phyloP scores from a whole-genome alignment of 169 alveolate species.

The Eimeria necatrix region DNA sequence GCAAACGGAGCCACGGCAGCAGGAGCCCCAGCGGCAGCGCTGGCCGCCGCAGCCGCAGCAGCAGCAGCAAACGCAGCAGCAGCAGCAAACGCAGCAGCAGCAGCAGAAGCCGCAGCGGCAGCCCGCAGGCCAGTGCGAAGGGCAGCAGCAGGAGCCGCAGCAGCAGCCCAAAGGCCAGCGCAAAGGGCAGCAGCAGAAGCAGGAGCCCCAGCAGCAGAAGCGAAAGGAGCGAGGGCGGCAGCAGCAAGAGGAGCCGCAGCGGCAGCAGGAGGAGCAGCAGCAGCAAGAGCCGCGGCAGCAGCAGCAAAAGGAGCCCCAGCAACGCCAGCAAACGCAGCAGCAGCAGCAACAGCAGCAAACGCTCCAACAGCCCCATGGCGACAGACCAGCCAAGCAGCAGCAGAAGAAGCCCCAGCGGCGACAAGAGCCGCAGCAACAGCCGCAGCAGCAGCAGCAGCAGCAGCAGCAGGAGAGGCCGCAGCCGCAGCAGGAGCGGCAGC shows the following conservation, averaged over 20 bases:
- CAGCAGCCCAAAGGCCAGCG: neutral
- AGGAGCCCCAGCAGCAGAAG: neutral
- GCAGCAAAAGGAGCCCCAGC: no score
- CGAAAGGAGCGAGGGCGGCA: neutral
- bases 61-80: neutral
- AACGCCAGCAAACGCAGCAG: no score
- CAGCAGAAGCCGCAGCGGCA: neutral
- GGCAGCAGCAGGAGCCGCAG: neutral
- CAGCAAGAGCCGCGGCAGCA: no score
- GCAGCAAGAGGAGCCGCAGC: no score
- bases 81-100: slow-evolving; percentile 26
- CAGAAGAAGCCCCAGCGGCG: neutral
- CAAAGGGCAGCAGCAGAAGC: slow-evolving; percentile 10
- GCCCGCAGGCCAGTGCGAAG: neutral
- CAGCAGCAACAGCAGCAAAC: no score
- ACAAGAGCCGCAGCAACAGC: neutral
- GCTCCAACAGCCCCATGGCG: no score
- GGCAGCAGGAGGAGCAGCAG: no score
- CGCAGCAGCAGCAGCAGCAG: no score
- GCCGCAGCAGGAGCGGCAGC: neutral
- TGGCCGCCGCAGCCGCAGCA: neutral
- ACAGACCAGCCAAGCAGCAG: neutral
- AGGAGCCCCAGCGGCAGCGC: neutral
- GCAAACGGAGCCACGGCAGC: neutral
- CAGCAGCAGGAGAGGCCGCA: no score